These are phyloP conservation scores for Ophiostoma angusticollis DNA, from an alignment of 2,329 filamentous ascomycete genomes.

Conservation along the genomic window DNA sequence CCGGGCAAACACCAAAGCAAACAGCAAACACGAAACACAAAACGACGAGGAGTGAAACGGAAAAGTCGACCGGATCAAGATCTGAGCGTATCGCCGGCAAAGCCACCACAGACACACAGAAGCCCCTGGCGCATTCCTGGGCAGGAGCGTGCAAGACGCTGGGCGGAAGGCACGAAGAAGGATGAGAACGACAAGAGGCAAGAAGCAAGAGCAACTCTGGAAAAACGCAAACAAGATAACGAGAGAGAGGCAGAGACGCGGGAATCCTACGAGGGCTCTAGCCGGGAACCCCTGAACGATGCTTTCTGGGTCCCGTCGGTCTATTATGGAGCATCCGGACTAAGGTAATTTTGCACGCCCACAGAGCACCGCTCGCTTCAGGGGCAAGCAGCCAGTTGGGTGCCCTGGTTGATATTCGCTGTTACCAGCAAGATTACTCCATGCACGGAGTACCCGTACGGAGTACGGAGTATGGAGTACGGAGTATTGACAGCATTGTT, in stretches of 20 bases:
- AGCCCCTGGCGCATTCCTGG: constrained; percentile 3
- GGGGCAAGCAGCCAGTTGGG: no score
- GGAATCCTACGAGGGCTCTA: background rate
- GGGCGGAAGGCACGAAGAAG: background rate
- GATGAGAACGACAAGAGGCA: background rate
- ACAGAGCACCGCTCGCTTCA: no score
- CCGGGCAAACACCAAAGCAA: background rate
- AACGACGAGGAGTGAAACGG: background rate
- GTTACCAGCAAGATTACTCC: no score
- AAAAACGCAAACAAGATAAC: background rate
- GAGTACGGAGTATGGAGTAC: no score
- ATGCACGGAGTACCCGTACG: no score
- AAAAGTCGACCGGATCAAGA: background rate
- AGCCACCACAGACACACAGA: no score
- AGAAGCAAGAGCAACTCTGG: background rate
- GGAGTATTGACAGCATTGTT: no score
- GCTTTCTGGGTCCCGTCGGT: background rate
- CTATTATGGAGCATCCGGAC: background rate
- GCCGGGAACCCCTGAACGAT: constrained; percentile 5
- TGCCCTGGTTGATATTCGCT: no score
- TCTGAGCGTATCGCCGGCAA: no score
- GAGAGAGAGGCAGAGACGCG: background rate
- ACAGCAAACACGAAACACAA: background rate
- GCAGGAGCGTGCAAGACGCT: constrained; percentile 1
- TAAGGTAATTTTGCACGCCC: no score